Base-by-base conservation (phyloP, 106 monocot species). In the Posidonia australis region DNA sequence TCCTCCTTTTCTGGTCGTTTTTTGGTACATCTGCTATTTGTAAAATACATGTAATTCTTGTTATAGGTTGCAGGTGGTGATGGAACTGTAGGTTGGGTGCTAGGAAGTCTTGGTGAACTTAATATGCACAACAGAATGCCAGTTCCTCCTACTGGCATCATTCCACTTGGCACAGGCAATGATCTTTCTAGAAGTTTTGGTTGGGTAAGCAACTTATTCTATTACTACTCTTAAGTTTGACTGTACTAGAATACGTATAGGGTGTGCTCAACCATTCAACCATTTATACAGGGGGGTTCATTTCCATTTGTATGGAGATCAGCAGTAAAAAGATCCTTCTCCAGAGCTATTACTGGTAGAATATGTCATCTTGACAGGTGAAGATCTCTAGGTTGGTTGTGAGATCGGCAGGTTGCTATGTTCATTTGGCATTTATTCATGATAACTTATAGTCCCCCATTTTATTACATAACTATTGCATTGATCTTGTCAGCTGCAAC, bases 291-390 rank as follows among this genome's bases (percentile, higher is more conserved):
- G 98, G 98, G 91, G 56, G 91, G 91, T 26, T 91, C 98, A 47
- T 91, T 98, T 77, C 98, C 98, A 60, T 88, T 91, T 77, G 77
- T 72, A 67, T 98, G 98, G 98, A 76, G 80, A 51, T 87, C 98
- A 65, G 83, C 83, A 44, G 72, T 98, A 5, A 91, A 91, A 53
- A 72, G 58, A 51, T 79, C 76, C 47, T 74, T 98, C 13, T 55
- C 70, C 45, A 90, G 69, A 70, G 83, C 83, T 66, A 67, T 65
- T 41, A 80, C 48, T 24, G 84, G 81, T 58, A 71, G 80, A 63
- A 76, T 79, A 42, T 81, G 87, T 64, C 78, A 65, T 42, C 98
- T 98, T 53, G 98, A 98, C 64, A 98, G 98, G 98, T 88, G 44
- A 71, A 21, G 18, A 48, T 45, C 10, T 60, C 10, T 13, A 45